Evolutionary conservation across 2,329 filamentous ascomycete genomes (phyloP), one percentile per base, ranked within the genome.

Genomic region (Chaetomiaceae sp.): DNA sequence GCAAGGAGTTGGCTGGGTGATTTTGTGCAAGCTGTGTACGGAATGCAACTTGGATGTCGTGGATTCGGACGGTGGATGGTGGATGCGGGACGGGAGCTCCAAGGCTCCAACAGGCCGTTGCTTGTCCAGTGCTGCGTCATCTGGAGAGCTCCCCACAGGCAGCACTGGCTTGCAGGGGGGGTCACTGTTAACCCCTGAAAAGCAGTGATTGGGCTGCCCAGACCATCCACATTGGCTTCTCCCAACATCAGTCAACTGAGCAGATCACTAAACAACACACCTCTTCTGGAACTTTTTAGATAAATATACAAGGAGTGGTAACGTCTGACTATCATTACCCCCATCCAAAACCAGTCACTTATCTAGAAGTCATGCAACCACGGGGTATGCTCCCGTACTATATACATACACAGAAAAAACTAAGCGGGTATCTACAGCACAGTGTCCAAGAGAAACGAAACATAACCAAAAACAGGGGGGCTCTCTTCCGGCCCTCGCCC

Each of bases 351-450:
- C 25, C 25, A 40, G 38, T 30, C 25, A 27, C 20, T 40, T 23
- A n/a, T n/a, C n/a, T n/a, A n/a, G n/a, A n/a, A 40, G 45, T 25
- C 33, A 48, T 40, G 27, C 48, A 51, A 25, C 27, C 41, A 35
- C 35, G 44, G 47, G 45, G 25, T 27, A 46, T 48, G 30, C 21
- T n/a, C n/a, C n/a, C n/a, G n/a, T n/a, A n/a, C n/a, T 55, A 51
- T 47, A 20, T 51, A 49, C 19, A 45, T 44, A 46, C 19, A 47
- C 34, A 45, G 33, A 50, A 33, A 25, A 27, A 35, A 6, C 7
- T 5, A 42, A 54, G 44, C 23, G 54, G 56, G 56, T 58, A 58
- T 58, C 56, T 55, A 54, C 53, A 54, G 19, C n/a, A 27, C 44
- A 51, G 53, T 34, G 12, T 20, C 17, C 38, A n/a, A 34, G 41